These are phyloP conservation scores for Psilocybe tampanensis DNA, from an alignment of 768 basidiomycete species.

Conservation along the genomic window DNA sequence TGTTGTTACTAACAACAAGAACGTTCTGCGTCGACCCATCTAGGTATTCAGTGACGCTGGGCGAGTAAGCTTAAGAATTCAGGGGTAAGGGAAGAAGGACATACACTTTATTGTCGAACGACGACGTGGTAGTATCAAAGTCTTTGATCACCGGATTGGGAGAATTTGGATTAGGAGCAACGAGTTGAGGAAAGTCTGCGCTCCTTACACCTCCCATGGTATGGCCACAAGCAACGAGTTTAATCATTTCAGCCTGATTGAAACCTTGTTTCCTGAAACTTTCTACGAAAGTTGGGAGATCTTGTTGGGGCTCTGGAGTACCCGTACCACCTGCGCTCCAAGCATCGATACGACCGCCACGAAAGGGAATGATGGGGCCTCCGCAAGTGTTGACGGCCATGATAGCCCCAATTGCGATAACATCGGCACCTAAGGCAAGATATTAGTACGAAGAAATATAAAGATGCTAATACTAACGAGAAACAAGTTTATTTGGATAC, in stretches of 20 bases:
- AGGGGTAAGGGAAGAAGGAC: slow-evolving; percentile 5
- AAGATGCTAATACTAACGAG: slow-evolving; percentile 32
- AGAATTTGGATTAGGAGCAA: slow-evolving; percentile 34
- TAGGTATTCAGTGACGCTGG: slow-evolving; percentile 38
- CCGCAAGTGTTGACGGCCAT: slow-evolving; percentile 52
- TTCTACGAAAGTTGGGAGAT: slow-evolving; percentile 37
- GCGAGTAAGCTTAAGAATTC: neutral
- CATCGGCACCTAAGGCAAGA: slow-evolving; percentile 47
- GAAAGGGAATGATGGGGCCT: slow-evolving; percentile 67
- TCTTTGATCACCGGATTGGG: slow-evolving; percentile 30
- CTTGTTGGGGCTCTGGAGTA: slow-evolving; percentile 46
- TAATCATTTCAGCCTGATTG: slow-evolving; percentile 48
- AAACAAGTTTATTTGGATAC: slow-evolving; percentile 45
- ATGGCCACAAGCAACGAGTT: slow-evolving; percentile 53
- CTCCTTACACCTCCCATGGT: slow-evolving; percentile 52
- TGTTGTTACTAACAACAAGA: slow-evolving; percentile 34
- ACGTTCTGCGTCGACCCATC: slow-evolving; percentile 36
- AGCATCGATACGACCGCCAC: slow-evolving; percentile 53
- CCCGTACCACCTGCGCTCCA: slow-evolving; percentile 27
- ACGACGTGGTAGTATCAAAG: slow-evolving; percentile 41
- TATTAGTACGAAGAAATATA: slow-evolving; percentile 43
- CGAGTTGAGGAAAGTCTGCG: slow-evolving; percentile 46
- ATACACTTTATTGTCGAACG: slow-evolving; percentile 47
- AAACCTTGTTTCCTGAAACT: slow-evolving; percentile 48
- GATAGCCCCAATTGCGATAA: slow-evolving; percentile 54